Conservation (phyloP, 345 rosid species). For the Euphorbia peplus region DNA sequence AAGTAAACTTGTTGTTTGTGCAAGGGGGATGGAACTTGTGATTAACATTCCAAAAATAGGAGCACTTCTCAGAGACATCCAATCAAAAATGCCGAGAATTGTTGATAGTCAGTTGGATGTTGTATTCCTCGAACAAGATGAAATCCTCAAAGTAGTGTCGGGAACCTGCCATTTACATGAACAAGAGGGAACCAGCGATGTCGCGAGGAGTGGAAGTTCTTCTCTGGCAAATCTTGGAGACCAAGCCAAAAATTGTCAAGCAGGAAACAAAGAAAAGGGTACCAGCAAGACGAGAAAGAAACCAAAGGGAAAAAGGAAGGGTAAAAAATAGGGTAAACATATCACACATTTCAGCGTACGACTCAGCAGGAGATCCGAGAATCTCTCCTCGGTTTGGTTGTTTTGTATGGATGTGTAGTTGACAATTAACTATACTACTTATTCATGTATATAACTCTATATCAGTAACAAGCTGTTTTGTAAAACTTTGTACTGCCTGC, state of each 20-base stretch:
- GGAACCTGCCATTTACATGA: slow-evolving; percentile 1
- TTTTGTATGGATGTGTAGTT: no score
- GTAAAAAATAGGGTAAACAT: not conserved
- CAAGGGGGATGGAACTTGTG: slow-evolving; percentile 19
- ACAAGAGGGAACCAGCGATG: not conserved
- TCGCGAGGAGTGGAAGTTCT: not conserved
- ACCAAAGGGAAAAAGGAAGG: not conserved
- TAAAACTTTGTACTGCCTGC: no score
- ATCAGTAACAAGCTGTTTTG: not conserved
- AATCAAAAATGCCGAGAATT: slow-evolving; percentile 14
- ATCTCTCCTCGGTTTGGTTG: no score
- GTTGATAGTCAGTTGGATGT: slow-evolving; percentile 17
- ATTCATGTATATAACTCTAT: not conserved
- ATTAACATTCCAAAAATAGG: not conserved
- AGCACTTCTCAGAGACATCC: slow-evolving; percentile 20
- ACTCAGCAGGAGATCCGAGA: no score
- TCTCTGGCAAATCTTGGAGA: not conserved
- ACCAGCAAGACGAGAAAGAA: slow-evolving; percentile 7
- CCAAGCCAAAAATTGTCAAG: not conserved
- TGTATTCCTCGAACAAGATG: slow-evolving; percentile 6
- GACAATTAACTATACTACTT: no score
- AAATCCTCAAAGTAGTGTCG: not conserved
- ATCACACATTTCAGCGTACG: no score
- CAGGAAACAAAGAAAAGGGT: slow-evolving; percentile 6
- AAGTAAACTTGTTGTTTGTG: not conserved